Evolutionary conservation across 202 grass and related monocot genomes (phyloP), one percentile per base, ranked within the genome.

Genomic region (Digitaria exilis): DNA sequence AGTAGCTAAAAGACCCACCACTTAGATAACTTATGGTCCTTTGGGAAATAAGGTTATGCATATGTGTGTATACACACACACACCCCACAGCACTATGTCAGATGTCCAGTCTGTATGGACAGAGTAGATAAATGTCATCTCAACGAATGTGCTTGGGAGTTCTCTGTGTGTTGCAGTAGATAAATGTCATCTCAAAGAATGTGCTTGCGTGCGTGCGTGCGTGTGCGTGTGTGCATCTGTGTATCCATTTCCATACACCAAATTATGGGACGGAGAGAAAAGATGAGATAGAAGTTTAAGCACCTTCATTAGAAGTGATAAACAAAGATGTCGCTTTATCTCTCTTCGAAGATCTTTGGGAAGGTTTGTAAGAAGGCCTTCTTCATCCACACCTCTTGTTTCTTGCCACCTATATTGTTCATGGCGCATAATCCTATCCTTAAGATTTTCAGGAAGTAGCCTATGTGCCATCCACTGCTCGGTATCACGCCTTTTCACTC

Each of bases 351-450:
- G 90, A 83, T 98, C 88, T 85, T 98, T 98, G 45, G 95, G 92
- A 84, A 98, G 95, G 71, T 91, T 98, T 58, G 58, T 51, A 82
- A 98, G 92, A 88, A 98, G 85, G 22, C 78, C 77, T 31, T 98
- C 88, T 91, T 98, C 95, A 78, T 98, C 90, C 68, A 98, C 92
- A 6, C 95, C 95, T 90, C 90, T 88, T 71, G 95, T 98, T 91
- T 98, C 95, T 84, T 98, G 92, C 92, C 92, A 98, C 79, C 79
- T 98, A 75, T 98, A 98, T 48, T 95, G 95, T 69, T 98, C 92
- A 60, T 98, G 84, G 37, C 89, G 92, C 54, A 87, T 61, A 80
- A 98, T 98, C 49, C 92, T 85, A 46, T 93, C 96, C 87, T 80
- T 98, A 17, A 98, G 79, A 76, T 68, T 93, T 78, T 93, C 96